Base-by-base conservation (phyloP, 768 basidiomycete species). In the Cystofilobasidium ferigula region DNA sequence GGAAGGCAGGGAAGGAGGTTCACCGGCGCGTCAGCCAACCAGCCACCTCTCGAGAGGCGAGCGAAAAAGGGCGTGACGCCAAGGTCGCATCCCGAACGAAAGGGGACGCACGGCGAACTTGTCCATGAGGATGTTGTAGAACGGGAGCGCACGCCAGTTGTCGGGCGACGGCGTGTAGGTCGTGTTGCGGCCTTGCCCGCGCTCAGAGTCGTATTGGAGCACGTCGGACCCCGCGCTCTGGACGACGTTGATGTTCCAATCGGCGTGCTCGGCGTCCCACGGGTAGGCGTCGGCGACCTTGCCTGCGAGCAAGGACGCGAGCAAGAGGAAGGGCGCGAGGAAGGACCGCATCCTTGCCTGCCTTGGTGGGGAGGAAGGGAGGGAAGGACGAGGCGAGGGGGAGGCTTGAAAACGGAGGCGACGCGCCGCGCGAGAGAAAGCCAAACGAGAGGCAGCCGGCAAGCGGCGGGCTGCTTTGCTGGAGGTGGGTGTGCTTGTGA, bases 231-330 rank as follows among this genome's bases (percentile, higher is more conserved):
- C 78, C 16, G 89, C 87, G 74, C 84, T 79, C 75, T 86, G 78
- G 77, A 88, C 89, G 71, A 80, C 71, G 76, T 92, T 91, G 75
- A 91, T 76, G 74, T 92, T 91, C 79, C 85, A 89, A 71, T 82
- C 79, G 43, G 78, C 77, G 69, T 89, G 82, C 71, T 85, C 81
- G 6, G 82, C 80, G 28, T 81, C 78, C 71, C 85, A 91, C 13
- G 65, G 65, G 30, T 53, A 59, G 9, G 65, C 60, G 34, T 6
- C 1, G 24, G 36, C 12, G 53, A 9, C 4, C 40, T 57, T 9
- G 63, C 32, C 32, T 54, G 57, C n/a, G 57, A 64, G 45, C 8
- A 58, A 35, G 22, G 57, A 6, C 18, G 62, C 26, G 32, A 63
- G 51, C 16, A 32, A 36, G 35, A 56, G 35, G 7, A 26, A 30